Base-by-base conservation (phyloP, 192 early-diverging fungal genomes). In the Backusella parvicylindrica region DNA sequence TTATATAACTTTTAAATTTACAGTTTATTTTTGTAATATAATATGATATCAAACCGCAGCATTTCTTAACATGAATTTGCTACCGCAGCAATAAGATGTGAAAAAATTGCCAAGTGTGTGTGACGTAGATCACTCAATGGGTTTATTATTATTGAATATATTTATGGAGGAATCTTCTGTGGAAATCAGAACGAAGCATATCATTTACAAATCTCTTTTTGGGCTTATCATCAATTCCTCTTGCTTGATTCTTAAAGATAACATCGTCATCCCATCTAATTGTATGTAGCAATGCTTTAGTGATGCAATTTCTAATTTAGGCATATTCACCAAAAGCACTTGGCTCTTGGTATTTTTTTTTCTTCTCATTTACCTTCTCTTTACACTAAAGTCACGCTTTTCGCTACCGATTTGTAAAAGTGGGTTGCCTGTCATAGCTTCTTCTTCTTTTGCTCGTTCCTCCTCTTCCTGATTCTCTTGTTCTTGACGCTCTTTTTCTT, bases 191-290 rank as follows among this genome's bases (percentile, higher is more conserved):
- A 40, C 98, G 89, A 63, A 98, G 82, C 84, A 97, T 92, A 84
- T 99, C 97, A 80, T 99, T 99, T 77, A 98, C 90, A 84, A 98
- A 99, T 64, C 97, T 86, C 83, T 98, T 97, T 79, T 95, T 93
- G 36, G 94, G 90, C 70, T 92, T 93, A 21, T 94, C 95, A 28
- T 95, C 93, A 32, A 91, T 88, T 35, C 93, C 95, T 43, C 90
- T 83, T 0, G 96, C 95, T 84, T 99, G 98, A 83, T 99, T 98
- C 77, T 94, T 95, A 82, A 99, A 99, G 40, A 99, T 91, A 41
- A 99, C 98, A 81, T 99, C 98, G 71, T 99, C 97, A 79, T 99
- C 97, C 98, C 97, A 98, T 67, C 95, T 89, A 70, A 12, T 60
- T 60, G 26, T 26, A n/a, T 9, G 33, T 2, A 23, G 40, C 6